Evolutionary conservation across 2,329 filamentous ascomycete genomes (phyloP).

Genomic region (Didymella pinodella): DNA sequence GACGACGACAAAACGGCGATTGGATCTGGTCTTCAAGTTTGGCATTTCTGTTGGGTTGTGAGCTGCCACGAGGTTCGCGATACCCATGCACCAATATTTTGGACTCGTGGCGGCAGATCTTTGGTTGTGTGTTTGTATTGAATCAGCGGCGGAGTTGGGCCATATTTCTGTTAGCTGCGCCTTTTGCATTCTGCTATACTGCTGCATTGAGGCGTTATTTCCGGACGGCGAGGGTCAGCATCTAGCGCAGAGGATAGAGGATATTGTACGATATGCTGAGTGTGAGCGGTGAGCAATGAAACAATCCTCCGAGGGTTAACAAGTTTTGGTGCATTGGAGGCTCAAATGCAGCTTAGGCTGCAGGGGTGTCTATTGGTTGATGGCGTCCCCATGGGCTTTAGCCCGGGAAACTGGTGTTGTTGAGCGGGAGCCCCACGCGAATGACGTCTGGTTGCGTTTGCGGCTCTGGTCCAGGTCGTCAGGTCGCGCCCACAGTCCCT

Average conservation of each 20-base stretch:
- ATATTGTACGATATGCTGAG: conserved; percentile 35
- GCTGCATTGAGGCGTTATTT: conserved; percentile 24
- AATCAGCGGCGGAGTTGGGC: conserved; percentile 48
- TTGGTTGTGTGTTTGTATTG: conserved; percentile 32
- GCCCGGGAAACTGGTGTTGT: conserved; percentile 20
- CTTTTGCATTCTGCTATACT: conserved; percentile 35
- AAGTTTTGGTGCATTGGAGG: conserved; percentile 19
- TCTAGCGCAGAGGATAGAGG: conserved; percentile 28
- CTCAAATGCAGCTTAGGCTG: conserved; percentile 16
- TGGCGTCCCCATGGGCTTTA: conserved; percentile 17
- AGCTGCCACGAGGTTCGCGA: conserved; percentile 45
- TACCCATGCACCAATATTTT: conserved; percentile 44
- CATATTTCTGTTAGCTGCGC: conserved; percentile 34
- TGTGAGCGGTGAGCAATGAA: conserved; percentile 25
- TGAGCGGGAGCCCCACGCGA: conserved; percentile 28
- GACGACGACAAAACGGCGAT: conserved; percentile 30
- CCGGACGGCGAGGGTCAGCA: conserved; percentile 25
- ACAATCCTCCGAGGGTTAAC: conserved; percentile 15
- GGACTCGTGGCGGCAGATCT: conserved; percentile 42
- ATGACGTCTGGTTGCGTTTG: conserved; percentile 35
- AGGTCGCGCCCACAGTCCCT: conserved; percentile 25
- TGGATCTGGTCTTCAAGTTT: conserved; percentile 36
- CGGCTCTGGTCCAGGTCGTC: conserved; percentile 31
- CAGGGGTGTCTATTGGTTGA: conserved; percentile 18
- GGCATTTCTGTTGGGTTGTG: conserved; percentile 37